Base-by-base conservation (phyloP, 257 asterid species). In the Ballota nigra region DNA sequence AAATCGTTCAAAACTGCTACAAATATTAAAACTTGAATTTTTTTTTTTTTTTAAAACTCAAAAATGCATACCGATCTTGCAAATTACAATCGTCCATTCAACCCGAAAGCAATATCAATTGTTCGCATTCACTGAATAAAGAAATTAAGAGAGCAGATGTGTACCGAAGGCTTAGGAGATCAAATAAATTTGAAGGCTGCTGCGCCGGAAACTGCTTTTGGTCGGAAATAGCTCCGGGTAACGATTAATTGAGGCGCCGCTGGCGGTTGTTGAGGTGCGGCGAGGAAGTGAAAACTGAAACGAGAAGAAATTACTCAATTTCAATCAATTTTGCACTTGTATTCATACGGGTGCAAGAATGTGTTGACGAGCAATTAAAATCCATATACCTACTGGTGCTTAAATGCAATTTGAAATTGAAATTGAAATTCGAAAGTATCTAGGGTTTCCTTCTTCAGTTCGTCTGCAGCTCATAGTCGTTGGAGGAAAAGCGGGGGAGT, bases 401-500 rank as follows among this genome's bases (percentile, higher is more conserved):
- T 72, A 51, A 66, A 66, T 18, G 64, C 34, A 19, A 26, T 19
- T 26, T 16, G 43, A 53, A 71, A 8, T 26, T 16, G 43, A 53
- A 71, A 8, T 26, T n/a, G 63, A 41, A 79, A 57, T 36, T 70
- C 16, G 47, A 75, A 70, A 65, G 65, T 68, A 63, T 69, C 66
- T 69, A 74, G 83, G 83, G 73, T 66, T 74, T 71, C 1, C 63
- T 26, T 26, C 11, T 57, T 51, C 45, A 8, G 70, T 38, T 34
- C 57, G 20, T 52, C 20, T 23, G 29, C 49, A 34, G 29, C 47
- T 58, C 22, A 8, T 60, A 16, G n/a, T 24, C 49, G 47, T 13
- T 16, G 78, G 81, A 71, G 83, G 79, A 70, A 69, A 73, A 69
- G 52, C 29, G 62, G 19, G 63, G 1, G 15, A 23, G 24, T 63